Conservation (phyloP, 306 rosid species). For the Quercus bicolor region DNA sequence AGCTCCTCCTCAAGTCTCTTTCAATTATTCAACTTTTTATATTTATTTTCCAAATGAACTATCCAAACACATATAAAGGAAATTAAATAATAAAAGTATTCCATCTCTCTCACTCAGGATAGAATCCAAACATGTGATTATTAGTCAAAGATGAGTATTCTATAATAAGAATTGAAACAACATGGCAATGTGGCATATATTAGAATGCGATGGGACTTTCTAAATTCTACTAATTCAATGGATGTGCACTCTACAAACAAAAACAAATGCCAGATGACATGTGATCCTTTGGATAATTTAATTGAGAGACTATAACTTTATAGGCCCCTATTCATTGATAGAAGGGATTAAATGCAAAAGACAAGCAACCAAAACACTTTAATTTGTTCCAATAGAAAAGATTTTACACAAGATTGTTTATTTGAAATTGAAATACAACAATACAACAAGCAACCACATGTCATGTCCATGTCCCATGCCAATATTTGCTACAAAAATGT, state of each 20-base stretch:
- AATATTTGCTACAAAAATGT: no score
- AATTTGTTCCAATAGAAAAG: no score
- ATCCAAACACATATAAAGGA: background rate
- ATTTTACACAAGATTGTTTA: no score
- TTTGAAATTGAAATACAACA: no score
- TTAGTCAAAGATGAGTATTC: slow-evolving; percentile 6
- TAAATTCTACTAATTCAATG: slow-evolving; percentile 1
- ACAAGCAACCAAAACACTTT: no score
- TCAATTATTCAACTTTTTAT: background rate
- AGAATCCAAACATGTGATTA: slow-evolving; percentile 9
- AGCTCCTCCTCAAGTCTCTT: background rate
- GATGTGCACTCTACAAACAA: slow-evolving; percentile 2
- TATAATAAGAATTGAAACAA: background rate
- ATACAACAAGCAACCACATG: no score
- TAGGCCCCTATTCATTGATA: no score
- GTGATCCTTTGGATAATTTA: background rate
- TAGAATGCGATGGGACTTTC: background rate
- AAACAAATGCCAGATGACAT: background rate
- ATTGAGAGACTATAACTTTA: no score
- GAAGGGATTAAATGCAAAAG: no score
- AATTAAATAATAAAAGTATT: background rate
- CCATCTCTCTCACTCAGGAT: background rate
- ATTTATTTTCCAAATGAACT: background rate
- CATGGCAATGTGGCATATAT: background rate
- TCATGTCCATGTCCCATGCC: no score